Evolutionary conservation across 2,329 filamentous ascomycete species (phyloP).

Genomic region (Metarhizium guizhouense): DNA sequence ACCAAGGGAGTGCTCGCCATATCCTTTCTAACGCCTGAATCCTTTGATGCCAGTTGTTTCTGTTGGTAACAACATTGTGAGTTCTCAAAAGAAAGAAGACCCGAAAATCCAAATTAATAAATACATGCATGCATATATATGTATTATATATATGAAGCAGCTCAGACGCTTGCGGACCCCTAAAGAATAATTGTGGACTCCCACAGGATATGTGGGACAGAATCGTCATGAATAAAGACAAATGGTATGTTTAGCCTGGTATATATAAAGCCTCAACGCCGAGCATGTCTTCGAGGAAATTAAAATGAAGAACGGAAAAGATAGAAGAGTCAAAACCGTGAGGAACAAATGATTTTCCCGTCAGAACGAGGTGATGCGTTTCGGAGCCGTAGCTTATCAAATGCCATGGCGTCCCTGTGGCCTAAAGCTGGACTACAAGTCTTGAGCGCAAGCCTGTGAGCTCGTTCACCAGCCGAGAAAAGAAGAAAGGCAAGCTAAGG

Average conservation of each 20-base stretch:
- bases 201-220: not conserved
- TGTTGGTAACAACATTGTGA: not conserved
- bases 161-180: not conserved
- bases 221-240: not conserved
- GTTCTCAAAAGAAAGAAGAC: not conserved
- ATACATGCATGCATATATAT: not conserved
- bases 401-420: not conserved
- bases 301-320: not conserved
- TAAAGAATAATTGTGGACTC: not conserved
- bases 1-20: not conserved
- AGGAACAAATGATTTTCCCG: not conserved
- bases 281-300: not conserved
- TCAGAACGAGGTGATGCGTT: not conserved
- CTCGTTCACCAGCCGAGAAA: not conserved
- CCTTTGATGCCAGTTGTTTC: not conserved
- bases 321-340: not conserved
- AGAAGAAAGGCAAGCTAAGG: conserved; percentile 1
- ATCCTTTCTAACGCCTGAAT: not conserved
- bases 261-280: conserved; percentile 8
- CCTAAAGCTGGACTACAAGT: not conserved
- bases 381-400: not conserved
- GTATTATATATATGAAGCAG: not conserved
- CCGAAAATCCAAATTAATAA: not conserved
- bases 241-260: conserved; percentile 5
- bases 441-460: not conserved